These are phyloP conservation scores for Ramichloridium luteum DNA, from an alignment of 2,329 filamentous ascomycete genomes.

Conservation along the genomic window DNA sequence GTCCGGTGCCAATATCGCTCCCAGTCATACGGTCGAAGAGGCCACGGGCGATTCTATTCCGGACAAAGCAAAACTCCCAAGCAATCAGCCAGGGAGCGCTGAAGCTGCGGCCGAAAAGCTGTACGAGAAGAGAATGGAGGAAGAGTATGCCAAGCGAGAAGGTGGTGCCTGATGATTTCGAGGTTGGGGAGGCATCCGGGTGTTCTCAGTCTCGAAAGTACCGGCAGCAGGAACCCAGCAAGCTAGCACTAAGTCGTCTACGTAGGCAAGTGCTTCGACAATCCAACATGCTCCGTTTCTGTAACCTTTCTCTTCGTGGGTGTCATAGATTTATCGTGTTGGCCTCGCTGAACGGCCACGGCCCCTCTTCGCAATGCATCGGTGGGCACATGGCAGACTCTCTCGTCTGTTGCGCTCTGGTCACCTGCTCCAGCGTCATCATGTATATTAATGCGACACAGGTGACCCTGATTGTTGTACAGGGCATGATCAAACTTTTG, in stretches of 20 bases:
- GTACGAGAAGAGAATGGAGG: slow-evolving; percentile 32
- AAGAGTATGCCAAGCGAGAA: slow-evolving; percentile 34
- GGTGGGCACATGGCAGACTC: no score
- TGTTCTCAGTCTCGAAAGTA: no score
- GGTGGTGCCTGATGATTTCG: slow-evolving; percentile 30
- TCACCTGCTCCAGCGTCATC: no score
- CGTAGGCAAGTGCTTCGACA: background rate
- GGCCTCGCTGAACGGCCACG: no score
- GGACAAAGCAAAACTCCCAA: slow-evolving; percentile 13
- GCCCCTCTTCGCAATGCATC: no score
- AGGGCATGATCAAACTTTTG: no score
- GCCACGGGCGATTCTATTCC: no score
- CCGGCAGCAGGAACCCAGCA: no score
- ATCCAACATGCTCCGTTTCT: background rate
- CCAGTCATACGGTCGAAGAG: slow-evolving; percentile 12
- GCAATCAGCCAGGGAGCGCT: slow-evolving; percentile 21
- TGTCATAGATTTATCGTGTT: background rate
- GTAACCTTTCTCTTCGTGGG: background rate
- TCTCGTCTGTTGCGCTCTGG: no score
- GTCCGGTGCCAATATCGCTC: slow-evolving; percentile 10
- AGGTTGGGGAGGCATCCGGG: no score
- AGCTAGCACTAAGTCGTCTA: background rate
- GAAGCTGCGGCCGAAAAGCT: slow-evolving; percentile 25
- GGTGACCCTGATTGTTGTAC: no score
- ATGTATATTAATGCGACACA: no score